phyloP scores from a whole-genome alignment of 2,329 filamentous ascomycete genomes.

The Chrysosporium keratinophilum region DNA sequence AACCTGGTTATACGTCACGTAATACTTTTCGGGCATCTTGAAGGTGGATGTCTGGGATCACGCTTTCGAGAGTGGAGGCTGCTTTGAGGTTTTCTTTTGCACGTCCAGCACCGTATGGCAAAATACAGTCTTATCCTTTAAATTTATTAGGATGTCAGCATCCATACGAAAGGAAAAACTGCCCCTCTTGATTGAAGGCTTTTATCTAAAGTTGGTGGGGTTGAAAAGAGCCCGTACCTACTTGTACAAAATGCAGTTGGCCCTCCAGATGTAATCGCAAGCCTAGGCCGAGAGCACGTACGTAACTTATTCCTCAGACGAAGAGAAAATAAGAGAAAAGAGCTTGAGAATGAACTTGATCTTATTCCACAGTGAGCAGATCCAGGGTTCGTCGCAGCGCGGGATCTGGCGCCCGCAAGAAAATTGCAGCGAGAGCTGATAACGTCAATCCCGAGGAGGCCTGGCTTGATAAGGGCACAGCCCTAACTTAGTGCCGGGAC shows the following conservation, averaged over 20 bases:
- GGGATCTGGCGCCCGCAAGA: not conserved
- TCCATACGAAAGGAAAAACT: no score
- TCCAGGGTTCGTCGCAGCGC: not conserved
- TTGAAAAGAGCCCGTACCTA: no score
- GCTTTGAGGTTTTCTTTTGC: no score
- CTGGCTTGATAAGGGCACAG: conserved; percentile 6
- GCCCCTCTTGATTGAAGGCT: no score
- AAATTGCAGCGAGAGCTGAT: not conserved
- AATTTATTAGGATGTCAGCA: no score
- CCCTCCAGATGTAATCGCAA: not conserved
- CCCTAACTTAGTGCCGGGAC: not conserved
- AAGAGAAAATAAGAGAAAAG: not conserved
- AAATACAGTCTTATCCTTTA: no score
- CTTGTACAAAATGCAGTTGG: no score
- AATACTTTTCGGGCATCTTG: conserved; percentile 74
- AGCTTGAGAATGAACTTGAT: not conserved
- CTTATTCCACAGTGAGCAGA: not conserved
- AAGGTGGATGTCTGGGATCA: not conserved
- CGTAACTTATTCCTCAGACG: not conserved
- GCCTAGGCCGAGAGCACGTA: not conserved
- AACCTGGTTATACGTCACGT: conserved; percentile 88
- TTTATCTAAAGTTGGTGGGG: no score
- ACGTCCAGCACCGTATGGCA: no score
- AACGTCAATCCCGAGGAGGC: not conserved
- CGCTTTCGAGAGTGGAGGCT: not conserved